Evolutionary conservation across 108 stramenopile genomes (phyloP), one percentile per base, ranked within the genome.

Genomic region (Cyclotella choctawhatcheeana): DNA sequence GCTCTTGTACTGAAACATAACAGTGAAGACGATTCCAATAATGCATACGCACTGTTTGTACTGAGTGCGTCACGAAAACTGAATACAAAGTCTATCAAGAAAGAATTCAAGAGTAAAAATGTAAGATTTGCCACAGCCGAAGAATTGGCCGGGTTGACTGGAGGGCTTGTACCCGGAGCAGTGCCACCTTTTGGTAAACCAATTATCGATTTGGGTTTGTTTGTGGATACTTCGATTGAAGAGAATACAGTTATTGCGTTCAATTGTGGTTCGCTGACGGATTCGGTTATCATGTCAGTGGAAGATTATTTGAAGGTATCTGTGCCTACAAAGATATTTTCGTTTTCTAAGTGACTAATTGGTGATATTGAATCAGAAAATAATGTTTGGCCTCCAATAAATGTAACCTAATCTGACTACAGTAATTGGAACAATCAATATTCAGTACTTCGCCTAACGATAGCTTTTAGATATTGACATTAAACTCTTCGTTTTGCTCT

Each of bases 131-230:
- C 67, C 1, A 55, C 67, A 6, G 30, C 37, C 16, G 67, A 68
- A 29, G 67, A 68, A 68, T 43, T 68, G 67, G 35, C 52, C 12
- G 18, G 20, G 17, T 55, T 68, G 35, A 68, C 67, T 20, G 27
- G 43, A 25, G 67, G 67, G 12, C 43, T 68, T 37, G 24, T 34
- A 22, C 67, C 67, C 17, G 67, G 54, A 27, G 21, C 54, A 10
- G 67, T 68, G 25, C 67, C 67, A 26, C 67, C 67, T 29, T 56
- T 68, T 44, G 67, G 67, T 5, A 68, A 35, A 43, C 67, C 67
- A 0, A 35, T 40, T 1, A 48, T 68, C 35, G 34, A 68, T 54
- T 48, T 68, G 53, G 67, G 55, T 37, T 33, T 68, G 47, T 68
- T 35, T 55, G 54, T 68, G 26, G 67, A 68, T 32, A 68, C 67